phyloP scores from a whole-genome alignment of 176 grass and related monocot species.

The Phragmites australis region DNA sequence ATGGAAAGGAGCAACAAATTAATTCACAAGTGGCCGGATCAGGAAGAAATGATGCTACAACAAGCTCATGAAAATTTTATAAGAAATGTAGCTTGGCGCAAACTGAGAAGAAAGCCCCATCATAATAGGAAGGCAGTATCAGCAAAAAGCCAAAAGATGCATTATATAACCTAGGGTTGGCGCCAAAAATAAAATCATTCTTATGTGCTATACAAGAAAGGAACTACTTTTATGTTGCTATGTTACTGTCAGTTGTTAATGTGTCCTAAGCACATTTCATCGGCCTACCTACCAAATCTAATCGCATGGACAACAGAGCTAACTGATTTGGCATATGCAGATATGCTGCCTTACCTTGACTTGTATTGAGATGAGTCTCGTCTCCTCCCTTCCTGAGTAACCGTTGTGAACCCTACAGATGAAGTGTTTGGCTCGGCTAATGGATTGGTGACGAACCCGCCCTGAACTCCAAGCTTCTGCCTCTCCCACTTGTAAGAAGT shows the following conservation, averaged over 20 bases:
- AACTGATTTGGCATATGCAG: not conserved
- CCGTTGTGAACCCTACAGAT: slow-evolving; percentile 28
- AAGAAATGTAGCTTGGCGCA: not conserved
- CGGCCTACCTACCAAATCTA: slow-evolving; percentile 35
- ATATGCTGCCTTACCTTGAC: slow-evolving; percentile 53
- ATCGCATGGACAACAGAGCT: not conserved
- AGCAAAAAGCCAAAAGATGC: not conserved
- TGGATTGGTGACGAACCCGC: slow-evolving; percentile 75
- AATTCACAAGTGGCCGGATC: slow-evolving; percentile 4
- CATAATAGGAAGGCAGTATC: not conserved
- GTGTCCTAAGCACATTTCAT: slow-evolving; percentile 36
- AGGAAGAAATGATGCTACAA: not conserved
- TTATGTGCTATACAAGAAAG: slow-evolving; percentile 34
- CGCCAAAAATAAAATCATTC: not conserved
- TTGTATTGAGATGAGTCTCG: slow-evolving; percentile 48
- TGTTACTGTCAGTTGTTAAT: slow-evolving; percentile 24
- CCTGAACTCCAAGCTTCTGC: slow-evolving; percentile 62
- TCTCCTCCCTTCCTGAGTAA: slow-evolving; percentile 49
- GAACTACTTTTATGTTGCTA: slow-evolving; percentile 20
- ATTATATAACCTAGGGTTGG: not conserved
- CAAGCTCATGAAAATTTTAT: slow-evolving; percentile 1
- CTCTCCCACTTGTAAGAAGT: slow-evolving; percentile 63
- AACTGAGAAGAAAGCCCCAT: not conserved
- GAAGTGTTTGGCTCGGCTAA: slow-evolving; percentile 67
- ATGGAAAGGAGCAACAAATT: not conserved